Evolutionary conservation across 169 alveolate genomes (phyloP).

Genomic region (Plasmodium berghei): DNA sequence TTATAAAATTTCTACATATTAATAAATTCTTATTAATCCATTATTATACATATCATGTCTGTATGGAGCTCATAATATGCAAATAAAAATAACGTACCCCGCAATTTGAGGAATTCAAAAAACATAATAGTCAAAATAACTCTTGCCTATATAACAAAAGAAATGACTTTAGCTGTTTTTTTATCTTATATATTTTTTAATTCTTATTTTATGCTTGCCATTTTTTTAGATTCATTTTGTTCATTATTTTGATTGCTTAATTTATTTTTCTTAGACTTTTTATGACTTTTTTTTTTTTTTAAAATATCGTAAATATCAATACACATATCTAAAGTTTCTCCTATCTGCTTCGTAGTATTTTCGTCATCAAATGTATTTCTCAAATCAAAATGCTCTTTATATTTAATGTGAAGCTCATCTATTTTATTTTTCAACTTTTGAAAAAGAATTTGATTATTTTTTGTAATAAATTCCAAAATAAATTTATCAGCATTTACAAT

Average conservation of each 20-base stretch:
- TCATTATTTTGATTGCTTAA: slow-evolving; percentile 16
- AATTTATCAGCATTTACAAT: slow-evolving; percentile 63
- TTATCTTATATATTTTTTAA: background rate
- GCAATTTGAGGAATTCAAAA: no score
- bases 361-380: slow-evolving; percentile 74
- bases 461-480: slow-evolving; percentile 59
- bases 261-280: slow-evolving; percentile 17
- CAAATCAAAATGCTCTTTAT: slow-evolving; percentile 50
- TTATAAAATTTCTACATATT: no score
- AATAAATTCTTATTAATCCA: no score
- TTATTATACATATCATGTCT: no score
- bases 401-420: slow-evolving; percentile 37
- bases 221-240: slow-evolving; percentile 29
- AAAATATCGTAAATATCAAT: slow-evolving; percentile 34
- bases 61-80: no score
- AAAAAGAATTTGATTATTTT: slow-evolving; percentile 70
- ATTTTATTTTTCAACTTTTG: slow-evolving; percentile 65
- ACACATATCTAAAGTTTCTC: slow-evolving; percentile 66
- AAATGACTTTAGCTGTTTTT: background rate
- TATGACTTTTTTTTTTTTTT: slow-evolving; percentile 3
- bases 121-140: no score
- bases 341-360: slow-evolving; percentile 64
- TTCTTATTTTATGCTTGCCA: slow-evolving; percentile 25
- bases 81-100: no score
- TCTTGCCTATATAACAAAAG: no score